Conservation (phyloP, 2,329 filamentous ascomycete genomes). For the Periconia sp. region DNA sequence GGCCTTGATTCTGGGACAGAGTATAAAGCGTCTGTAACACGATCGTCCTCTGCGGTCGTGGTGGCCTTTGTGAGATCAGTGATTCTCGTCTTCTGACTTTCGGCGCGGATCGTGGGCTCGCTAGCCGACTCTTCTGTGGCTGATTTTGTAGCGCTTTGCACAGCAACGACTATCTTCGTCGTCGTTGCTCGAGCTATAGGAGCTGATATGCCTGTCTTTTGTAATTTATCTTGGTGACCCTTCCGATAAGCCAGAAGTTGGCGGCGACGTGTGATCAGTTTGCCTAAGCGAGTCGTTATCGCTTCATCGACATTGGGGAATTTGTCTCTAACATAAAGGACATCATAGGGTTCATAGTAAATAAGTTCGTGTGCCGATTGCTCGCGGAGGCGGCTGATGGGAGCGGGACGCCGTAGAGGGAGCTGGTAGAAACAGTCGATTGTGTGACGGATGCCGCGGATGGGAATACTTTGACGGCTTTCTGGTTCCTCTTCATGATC, state of each 20-base stretch:
- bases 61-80: conserved; percentile 7
- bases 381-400: conserved; percentile 6
- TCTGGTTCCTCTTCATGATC: neutral
- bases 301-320: conserved; percentile 2
- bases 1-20: conserved; percentile 3
- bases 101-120: neutral
- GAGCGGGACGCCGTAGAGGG: conserved; percentile 4
- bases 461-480: neutral
- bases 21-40: neutral
- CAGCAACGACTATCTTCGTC: no score
- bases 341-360: conserved; percentile 10
- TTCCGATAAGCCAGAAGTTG: conserved; percentile 11
- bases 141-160: no score
- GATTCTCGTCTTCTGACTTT: neutral
- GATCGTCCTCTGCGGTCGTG: neutral
- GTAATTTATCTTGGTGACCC: conserved; percentile 5
- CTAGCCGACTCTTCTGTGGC: neutral
- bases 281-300: conserved; percentile 6
- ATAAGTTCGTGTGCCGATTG: neutral
- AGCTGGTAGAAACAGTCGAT: conserved; percentile 1
- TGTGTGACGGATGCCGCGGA: neutral
- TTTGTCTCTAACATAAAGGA: conserved; percentile 11
- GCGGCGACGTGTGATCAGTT: conserved; percentile 12
- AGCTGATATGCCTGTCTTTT: neutral
- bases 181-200: no score